Evolutionary conservation across 805 yeast species (phyloP).

Genomic region (Lipomyces orientalis): DNA sequence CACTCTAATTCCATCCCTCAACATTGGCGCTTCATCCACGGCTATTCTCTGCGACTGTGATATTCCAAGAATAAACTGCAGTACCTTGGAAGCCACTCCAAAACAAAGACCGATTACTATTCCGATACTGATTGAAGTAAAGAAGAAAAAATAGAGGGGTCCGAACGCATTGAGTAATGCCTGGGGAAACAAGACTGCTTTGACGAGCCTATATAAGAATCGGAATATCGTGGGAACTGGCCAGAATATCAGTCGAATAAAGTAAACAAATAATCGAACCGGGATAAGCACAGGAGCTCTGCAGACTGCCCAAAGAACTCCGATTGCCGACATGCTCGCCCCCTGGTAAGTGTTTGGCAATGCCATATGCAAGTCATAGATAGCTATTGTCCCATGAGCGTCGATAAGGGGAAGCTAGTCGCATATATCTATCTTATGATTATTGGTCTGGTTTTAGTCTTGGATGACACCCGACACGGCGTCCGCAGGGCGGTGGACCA

Average conservation of each 20-base stretch:
- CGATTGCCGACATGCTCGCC: neutral
- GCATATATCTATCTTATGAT: neutral
- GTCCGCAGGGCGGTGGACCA: neutral
- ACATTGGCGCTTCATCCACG: neutral
- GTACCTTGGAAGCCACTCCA: constrained; percentile 22
- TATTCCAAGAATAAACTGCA: constrained; percentile 27
- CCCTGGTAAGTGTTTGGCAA: neutral
- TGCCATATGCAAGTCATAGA: neutral
- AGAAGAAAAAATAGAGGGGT: constrained; percentile 32
- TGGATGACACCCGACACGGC: neutral
- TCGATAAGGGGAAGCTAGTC: neutral
- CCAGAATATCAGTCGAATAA: constrained; percentile 25
- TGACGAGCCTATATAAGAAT: neutral
- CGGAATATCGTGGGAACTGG: constrained; percentile 23
- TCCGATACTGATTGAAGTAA: constrained; percentile 30
- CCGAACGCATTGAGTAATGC: constrained; percentile 17
- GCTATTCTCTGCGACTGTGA: neutral
- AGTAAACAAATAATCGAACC: neutral
- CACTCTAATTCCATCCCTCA: neutral
- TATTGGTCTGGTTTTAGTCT: neutral
- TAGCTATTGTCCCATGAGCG: no score
- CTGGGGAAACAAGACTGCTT: constrained; percentile 20
- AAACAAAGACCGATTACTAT: constrained; percentile 25
- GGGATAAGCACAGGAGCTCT: constrained; percentile 20
- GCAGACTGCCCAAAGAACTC: constrained; percentile 10